Base-by-base conservation (phyloP, 2,329 filamentous ascomycete genomes). In the Talaromyces atroroseus region DNA sequence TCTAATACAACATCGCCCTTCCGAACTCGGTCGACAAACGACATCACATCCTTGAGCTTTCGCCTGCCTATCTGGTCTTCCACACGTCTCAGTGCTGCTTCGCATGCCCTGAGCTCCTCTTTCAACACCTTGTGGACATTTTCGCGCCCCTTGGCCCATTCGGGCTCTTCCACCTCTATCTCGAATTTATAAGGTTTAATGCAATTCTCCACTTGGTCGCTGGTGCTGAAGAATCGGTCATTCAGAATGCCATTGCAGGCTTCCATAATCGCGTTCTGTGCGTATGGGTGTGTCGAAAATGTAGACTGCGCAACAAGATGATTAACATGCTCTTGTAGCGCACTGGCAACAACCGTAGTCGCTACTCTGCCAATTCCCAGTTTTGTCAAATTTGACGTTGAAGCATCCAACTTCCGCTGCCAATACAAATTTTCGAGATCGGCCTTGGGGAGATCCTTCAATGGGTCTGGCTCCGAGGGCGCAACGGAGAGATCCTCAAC, bases 181-280 rank as follows among this genome's bases (percentile, higher is more conserved):
- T 96, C 91, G 64, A 92, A 97, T 70, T 99, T 99, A 78, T 92
- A 99, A 0, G 95, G 94, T 73, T 99, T 99, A 74, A 99, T 95
- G 69, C 92, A 99, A 69, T 97, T 97, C 72, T 99, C 94, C 1
- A 99, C 89, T 74, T 97, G 94, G 66, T 99, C 95, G 61, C 89
- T 94, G 1, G 95, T 99, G 73, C 92, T 94, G 75, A 96, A 97
- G 61, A 95, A 96, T 14, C 92, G 82, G 66, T 99, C 94, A 62
- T 94, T 94, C 12, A 99, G 76, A 53, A 99, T 97, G 24, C 85
- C 88, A 0, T 90, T 88, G 1, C 91, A 90, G 1, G 94, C 92
- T 64, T 96, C 91, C 49, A 85, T 88, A 62, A 99, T 97, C n/a
- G 90, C 89, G 71, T 94, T 86, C 36, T 90, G 87, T 10, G 94